Base-by-base conservation (phyloP, 2,329 filamentous ascomycete genomes). In the Aspergillus fischeri region DNA sequence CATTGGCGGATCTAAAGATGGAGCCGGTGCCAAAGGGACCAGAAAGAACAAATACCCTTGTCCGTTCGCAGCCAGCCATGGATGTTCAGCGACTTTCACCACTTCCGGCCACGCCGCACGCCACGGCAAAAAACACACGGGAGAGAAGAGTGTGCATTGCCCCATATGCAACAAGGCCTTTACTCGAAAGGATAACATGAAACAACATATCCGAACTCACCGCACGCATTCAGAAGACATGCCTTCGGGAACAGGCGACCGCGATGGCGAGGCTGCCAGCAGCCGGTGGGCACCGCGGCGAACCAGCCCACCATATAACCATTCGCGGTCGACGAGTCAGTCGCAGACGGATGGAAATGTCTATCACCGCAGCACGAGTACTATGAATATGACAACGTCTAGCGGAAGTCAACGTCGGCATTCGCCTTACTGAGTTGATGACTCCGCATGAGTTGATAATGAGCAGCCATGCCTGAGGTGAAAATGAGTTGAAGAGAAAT, bases 131-230 rank as follows among this genome's bases (percentile, higher is more conserved):
- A 87, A 86, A 73, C 85, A 87, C 73, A 87, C 85, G 0, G 85
- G 85, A 55, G 85, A 86, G 72, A 87, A 87, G 70, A 84, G 86
- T 58, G 84, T 86, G n/a, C 81, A 84, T 65, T 87, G 85, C 67
- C 85, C 85, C 0, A 83, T 86, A 60, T 87, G 85, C 76, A 83
- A 84, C 75, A 87, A 87, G 71, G 84, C 84, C 11, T 87, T 87
- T 67, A 87, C 85, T 11, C 82, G 85, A 61, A 87, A 87, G 67
- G 85, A 87, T 74, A 87, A 87, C 71, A 87, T 87, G 85, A 86
- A 87, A 71, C 85, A 87, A 70, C 85, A 87, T 64, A 83, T 84
- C 47, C 78, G 85, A 38, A 87, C 85, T 0, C 85, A 87, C 67
- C 71, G 74, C 38, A 70, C 68, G 0, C 69, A 70, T 48, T 72